A percentile compares a stretch with the other conserved stretches of the same genome.
Evolutionary conservation across 192 early-diverging fungal genomes (phyloP).

Genomic region (Coemansia sp.): DNA sequence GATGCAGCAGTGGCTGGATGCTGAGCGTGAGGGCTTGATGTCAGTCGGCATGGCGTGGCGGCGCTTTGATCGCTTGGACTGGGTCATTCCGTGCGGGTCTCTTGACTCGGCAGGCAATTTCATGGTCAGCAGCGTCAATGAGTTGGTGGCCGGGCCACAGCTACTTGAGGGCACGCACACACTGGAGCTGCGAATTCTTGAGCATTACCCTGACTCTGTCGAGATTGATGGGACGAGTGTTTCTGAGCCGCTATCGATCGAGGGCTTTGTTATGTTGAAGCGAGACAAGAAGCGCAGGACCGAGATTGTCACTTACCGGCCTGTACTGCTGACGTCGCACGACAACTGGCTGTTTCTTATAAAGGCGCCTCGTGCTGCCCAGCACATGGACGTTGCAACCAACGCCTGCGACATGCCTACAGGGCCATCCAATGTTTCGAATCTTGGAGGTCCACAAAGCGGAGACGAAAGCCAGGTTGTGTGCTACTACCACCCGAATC

Average conservation of each 20-base stretch:
- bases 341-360: slow-evolving; percentile 39
- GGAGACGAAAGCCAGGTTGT: neutral
- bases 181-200: slow-evolving; percentile 38
- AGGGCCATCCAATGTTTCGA: neutral
- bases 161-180: slow-evolving; percentile 36
- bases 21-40: slow-evolving; percentile 25
- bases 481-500: slow-evolving; percentile 30
- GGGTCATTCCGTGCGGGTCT: slow-evolving; percentile 41
- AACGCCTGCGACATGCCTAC: slow-evolving; percentile 3
- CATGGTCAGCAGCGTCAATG: slow-evolving; percentile 10
- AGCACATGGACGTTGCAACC: slow-evolving; percentile 21
- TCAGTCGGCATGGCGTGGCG: slow-evolving; percentile 49
- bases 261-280: slow-evolving; percentile 47
- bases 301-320: slow-evolving; percentile 28
- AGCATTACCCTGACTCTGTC: slow-evolving; percentile 41
- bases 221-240: slow-evolving; percentile 2
- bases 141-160: slow-evolving; percentile 28
- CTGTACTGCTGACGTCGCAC: slow-evolving; percentile 32
- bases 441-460: neutral
- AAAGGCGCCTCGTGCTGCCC: slow-evolving; percentile 32
- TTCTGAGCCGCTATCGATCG: slow-evolving; percentile 31
- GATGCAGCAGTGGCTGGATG: slow-evolving; percentile 35
- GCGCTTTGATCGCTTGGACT: slow-evolving; percentile 35
- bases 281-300: slow-evolving; percentile 24
- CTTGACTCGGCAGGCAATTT: slow-evolving; percentile 11